A percentile compares a stretch with the other conserved stretches of the same genome.
Conservation (phyloP, 495 filamentous ascomycete genomes). For the Trypethelium eluteriae region DNA sequence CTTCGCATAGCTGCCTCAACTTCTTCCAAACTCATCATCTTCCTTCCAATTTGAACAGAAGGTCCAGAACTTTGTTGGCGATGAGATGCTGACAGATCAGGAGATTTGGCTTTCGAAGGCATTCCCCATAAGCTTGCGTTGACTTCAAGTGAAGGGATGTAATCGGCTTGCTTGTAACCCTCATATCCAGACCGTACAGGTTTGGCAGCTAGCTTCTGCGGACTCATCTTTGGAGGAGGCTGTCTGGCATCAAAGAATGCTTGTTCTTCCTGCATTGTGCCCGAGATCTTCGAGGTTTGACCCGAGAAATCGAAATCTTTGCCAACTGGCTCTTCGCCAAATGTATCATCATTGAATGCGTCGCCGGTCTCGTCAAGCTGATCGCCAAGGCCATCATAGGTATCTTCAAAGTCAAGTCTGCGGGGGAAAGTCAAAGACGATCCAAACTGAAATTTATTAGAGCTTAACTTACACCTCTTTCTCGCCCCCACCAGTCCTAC, state of each 20-base stretch:
- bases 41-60: conserved; percentile 41
- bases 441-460: neutral
- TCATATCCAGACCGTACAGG: conserved; percentile 76
- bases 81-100: conserved; percentile 22
- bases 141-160: conserved; percentile 77
- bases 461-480: conserved; percentile 63
- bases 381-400: conserved; percentile 92
- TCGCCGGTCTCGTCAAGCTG: conserved; percentile 88
- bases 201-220: conserved; percentile 44
- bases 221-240: conserved; percentile 29
- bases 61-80: conserved; percentile 25
- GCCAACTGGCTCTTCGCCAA: conserved; percentile 58
- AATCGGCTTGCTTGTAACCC: conserved; percentile 68
- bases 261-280: conserved; percentile 84
- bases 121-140: conserved; percentile 90
- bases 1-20: conserved; percentile 88
- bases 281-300: conserved; percentile 74
- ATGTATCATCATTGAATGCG: conserved; percentile 97
- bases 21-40: conserved; percentile 93
- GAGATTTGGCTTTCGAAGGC: conserved; percentile 48
- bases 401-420: conserved; percentile 92
- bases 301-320: conserved; percentile 98
- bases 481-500: conserved; percentile 41
- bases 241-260: conserved; percentile 50
- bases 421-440: neutral